Percentiles rank a stretch among this genome's conserved stretches.
phyloP scores from a whole-genome alignment of 2,329 filamentous ascomycete species.

The Colletotrichum lindemuthianum region DNA sequence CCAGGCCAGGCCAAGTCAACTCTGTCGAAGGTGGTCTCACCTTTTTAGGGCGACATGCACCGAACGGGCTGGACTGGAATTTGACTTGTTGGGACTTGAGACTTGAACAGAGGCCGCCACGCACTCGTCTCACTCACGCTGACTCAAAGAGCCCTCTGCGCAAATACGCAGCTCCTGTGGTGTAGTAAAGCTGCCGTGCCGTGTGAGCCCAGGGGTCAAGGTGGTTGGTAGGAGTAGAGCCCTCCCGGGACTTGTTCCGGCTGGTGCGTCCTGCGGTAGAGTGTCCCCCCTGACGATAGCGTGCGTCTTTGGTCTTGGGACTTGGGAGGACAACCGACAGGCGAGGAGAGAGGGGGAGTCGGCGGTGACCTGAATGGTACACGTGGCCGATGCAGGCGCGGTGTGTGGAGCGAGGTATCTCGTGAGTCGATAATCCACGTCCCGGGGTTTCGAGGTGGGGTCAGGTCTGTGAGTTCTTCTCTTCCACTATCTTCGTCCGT shows the following conservation, averaged over 20 bases:
- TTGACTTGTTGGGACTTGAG: background rate
- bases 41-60: conserved; percentile 32
- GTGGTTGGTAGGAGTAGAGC: conserved; percentile 6
- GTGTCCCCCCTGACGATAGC: no score
- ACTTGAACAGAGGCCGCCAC: no score
- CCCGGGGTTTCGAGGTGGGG: conserved; percentile 20
- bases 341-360: conserved; percentile 9
- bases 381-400: background rate
- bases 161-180: background rate
- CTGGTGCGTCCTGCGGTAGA: no score
- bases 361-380: conserved; percentile 26
- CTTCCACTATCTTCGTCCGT: no score
- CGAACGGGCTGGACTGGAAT: conserved; percentile 33
- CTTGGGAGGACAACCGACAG: background rate
- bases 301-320: no score
- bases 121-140: no score
- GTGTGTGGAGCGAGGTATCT: conserved; percentile 18
- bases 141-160: no score
- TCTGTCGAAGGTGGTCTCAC: conserved; percentile 30
- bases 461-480: conserved; percentile 21
- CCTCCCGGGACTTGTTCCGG: background rate
- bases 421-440: conserved; percentile 6
- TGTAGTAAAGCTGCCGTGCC: background rate
- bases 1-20: background rate
- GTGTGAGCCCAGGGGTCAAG: conserved; percentile 3